Evolutionary conservation across 192 early-diverging fungal genomes (phyloP).

Genomic region (Rhizoclosmatium globosum): DNA sequence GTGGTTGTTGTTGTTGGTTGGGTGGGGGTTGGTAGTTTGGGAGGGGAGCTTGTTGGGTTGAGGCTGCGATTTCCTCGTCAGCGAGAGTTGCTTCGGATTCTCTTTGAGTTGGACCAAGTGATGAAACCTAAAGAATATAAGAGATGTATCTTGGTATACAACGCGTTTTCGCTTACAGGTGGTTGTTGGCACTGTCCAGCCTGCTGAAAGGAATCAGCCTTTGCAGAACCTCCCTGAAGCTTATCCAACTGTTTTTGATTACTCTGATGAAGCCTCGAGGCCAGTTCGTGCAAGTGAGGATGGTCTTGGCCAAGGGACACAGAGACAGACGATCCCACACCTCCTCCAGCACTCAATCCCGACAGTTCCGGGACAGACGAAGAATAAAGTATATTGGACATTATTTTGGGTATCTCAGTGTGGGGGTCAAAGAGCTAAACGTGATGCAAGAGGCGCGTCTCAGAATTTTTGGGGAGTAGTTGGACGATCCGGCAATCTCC

Average conservation of each 20-base stretch:
- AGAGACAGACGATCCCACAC: not conserved
- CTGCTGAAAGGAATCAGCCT: not conserved
- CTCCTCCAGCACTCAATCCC: not conserved
- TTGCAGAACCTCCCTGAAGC: not conserved
- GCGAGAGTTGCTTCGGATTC: conserved; percentile 40
- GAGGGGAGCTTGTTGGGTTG: not conserved
- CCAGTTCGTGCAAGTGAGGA: not conserved
- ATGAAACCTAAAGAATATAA: not conserved
- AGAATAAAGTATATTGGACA: not conserved
- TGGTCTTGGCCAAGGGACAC: not conserved
- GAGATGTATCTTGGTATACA: not conserved
- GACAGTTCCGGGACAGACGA: not conserved
- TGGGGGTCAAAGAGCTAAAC: not conserved
- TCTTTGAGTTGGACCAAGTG: conserved; percentile 15
- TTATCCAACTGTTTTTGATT: not conserved
- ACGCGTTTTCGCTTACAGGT: not conserved
- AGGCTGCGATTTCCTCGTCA: conserved; percentile 14
- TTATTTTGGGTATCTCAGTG: not conserved
- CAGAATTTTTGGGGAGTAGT: not conserved
- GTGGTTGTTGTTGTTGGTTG: not conserved
- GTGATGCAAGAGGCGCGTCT: not conserved
- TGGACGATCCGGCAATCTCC: not conserved
- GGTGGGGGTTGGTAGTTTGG: not conserved
- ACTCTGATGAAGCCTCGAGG: not conserved
- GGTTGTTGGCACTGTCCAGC: not conserved